Evolutionary conservation across 1,284 basidiomycete species (phyloP).

Genomic region (Apiotrichum laibachii): DNA sequence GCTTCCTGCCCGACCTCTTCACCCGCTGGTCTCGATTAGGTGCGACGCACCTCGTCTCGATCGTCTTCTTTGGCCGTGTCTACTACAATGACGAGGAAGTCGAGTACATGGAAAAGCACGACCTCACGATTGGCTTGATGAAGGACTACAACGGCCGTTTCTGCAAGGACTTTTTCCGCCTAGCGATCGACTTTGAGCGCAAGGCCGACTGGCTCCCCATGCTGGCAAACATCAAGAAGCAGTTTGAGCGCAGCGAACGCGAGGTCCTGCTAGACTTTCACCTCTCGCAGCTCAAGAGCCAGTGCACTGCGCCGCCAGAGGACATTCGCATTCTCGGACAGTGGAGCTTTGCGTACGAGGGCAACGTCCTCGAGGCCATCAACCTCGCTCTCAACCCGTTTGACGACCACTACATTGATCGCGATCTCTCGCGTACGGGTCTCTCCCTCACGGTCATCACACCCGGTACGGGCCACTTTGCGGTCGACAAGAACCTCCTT

Average conservation of each 20-base stretch:
- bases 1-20: conserved; percentile 80
- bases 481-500: conserved; percentile 84
- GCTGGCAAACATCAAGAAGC: conserved; percentile 79
- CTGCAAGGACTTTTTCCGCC: conserved; percentile 96
- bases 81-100: conserved; percentile 83
- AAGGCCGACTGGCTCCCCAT: conserved; percentile 82
- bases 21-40: conserved; percentile 73
- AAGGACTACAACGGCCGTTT: conserved; percentile 68
- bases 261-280: conserved; percentile 84
- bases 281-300: conserved; percentile 38
- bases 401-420: conserved; percentile 93
- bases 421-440: conserved; percentile 90
- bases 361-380: conserved; percentile 89
- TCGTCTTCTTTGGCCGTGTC: conserved; percentile 91
- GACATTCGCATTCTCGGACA: conserved; percentile 46
- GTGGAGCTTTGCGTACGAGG: conserved; percentile 69
- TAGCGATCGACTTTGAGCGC: conserved; percentile 89
- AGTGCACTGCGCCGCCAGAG: conserved; percentile 22
- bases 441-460: conserved; percentile 81
- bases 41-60: conserved; percentile 90
- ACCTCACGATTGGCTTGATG: conserved; percentile 62
- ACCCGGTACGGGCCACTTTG: conserved; percentile 91
- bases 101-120: conserved; percentile 56
- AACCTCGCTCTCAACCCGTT: conserved; percentile 90
- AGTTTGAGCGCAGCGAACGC: conserved; percentile 80